Evolutionary conservation across 2,329 filamentous ascomycete genomes (phyloP).

Genomic region (Fusarium virguliforme): DNA sequence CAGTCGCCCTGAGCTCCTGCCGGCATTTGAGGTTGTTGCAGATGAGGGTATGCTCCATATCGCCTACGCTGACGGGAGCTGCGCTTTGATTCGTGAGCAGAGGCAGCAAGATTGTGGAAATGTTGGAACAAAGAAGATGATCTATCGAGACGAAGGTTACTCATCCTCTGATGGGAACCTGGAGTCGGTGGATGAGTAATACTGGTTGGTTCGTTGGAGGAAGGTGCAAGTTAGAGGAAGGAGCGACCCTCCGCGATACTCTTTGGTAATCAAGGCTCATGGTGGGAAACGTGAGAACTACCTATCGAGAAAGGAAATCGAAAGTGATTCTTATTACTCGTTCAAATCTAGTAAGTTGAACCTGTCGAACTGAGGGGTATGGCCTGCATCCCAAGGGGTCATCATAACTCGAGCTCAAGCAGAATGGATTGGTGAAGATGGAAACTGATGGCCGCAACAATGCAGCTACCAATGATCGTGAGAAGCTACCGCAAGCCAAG

Average conservation of each 20-base stretch:
- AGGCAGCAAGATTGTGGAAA: background rate
- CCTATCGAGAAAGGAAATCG: conserved; percentile 1
- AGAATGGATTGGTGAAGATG: conserved; percentile 28
- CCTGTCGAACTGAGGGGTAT: conserved; percentile 27
- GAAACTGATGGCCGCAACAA: conserved; percentile 6
- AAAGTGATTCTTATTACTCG: conserved; percentile 35
- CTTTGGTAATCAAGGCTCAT: conserved; percentile 3
- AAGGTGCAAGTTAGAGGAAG: conserved; percentile 2
- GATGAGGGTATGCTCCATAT: conserved; percentile 81
- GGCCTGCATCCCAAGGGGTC: conserved; percentile 33
- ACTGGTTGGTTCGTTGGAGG: background rate
- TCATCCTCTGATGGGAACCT: background rate
- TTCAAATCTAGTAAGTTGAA: conserved; percentile 43
- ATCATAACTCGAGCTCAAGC: conserved; percentile 17
- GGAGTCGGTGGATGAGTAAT: conserved; percentile 3
- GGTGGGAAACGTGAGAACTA: conserved; percentile 3
- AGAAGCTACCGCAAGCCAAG: conserved; percentile 29
- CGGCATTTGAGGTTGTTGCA: conserved; percentile 89
- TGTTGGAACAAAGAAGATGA: background rate
- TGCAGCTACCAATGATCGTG: background rate
- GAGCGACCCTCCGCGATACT: background rate
- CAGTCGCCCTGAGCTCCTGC: conserved; percentile 76
- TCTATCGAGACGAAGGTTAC: background rate
- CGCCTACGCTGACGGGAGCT: background rate
- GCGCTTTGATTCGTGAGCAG: background rate